phyloP scores from a whole-genome alignment of 164 flowering plant genomes.

The Berberis vulgaris region DNA sequence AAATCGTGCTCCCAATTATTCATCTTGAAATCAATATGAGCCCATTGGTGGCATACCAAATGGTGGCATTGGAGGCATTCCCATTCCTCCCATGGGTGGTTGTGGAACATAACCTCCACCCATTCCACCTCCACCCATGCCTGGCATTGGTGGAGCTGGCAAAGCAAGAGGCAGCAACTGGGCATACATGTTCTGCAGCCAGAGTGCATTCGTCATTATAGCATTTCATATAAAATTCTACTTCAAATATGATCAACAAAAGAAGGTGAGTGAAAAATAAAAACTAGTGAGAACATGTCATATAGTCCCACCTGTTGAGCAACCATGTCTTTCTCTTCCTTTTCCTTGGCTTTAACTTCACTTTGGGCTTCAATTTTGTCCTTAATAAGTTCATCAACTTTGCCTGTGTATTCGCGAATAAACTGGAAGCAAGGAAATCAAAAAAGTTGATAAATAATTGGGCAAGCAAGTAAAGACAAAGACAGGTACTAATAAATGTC shows the following conservation, averaged over 20 bases:
- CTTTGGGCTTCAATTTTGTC: slow-evolving; percentile 70
- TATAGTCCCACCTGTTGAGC: slow-evolving; percentile 69
- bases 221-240: neutral
- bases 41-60: slow-evolving; percentile 98
- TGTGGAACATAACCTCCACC: slow-evolving; percentile 45
- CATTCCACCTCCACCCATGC: slow-evolving; percentile 28
- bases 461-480: neutral
- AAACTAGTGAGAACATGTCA: neutral
- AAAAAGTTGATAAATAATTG: neutral
- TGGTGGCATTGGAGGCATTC: slow-evolving; percentile 97
- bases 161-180: slow-evolving; percentile 94
- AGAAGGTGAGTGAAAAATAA: neutral
- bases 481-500: neutral
- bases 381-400: slow-evolving; percentile 92
- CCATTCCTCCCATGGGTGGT: slow-evolving; percentile 69
- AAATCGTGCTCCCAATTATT: no score
- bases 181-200: slow-evolving; percentile 94
- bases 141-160: slow-evolving; percentile 98
- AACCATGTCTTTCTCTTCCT: slow-evolving; percentile 85
- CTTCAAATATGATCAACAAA: neutral
- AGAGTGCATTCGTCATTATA: neutral
- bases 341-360: slow-evolving; percentile 82
- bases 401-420: slow-evolving; percentile 85
- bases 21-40: neutral
- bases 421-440: slow-evolving; percentile 22